Base-by-base conservation (phyloP, 2,329 filamentous ascomycete genomes). In the Penicillium sp. region DNA sequence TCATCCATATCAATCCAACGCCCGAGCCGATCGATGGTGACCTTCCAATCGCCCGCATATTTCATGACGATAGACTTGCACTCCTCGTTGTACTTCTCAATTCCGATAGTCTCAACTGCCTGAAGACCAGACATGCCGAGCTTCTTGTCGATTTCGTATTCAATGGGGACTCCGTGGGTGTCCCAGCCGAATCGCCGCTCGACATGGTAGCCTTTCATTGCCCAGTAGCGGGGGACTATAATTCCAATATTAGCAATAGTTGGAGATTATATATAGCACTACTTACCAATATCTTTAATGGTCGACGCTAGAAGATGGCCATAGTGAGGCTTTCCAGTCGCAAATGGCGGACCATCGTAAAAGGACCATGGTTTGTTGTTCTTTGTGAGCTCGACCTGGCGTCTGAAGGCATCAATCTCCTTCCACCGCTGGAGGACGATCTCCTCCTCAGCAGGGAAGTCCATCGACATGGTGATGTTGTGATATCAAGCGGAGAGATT, bases 1-100 rank as follows among this genome's bases (percentile, higher is more conserved):
- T 96, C 94, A 74, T 97, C 93, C 64, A 97, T 97, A 74, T 97
- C 93, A 65, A 97, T 94, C 93, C 93, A 97, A 51, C 93, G 87
- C 50, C 93, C 93, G 33, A 97, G 76, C 55, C 93, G 82, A 68
- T 96, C 91, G 64, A 97, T 89, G 21, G 91, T 96, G 57, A 85
- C 78, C 65, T 91, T 84, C 93, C 93, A 97, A 71, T 97, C 93
- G 13, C 80, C 74, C 9, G 91, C 85, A 70, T 89, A 97, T 65
- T 89, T 84, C 90, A 97, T 96, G 62, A 97, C 93, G 71, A 97
- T 96, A 56, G 90, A 86, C 55, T 88, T 84, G 73, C 93, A 97
- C 76, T 96, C 90, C 56, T 84, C 87, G 70, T 97, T 97, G 78
- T 97, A 97, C 66, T 89, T 89, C 59, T 83, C 88, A 61, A 97